Conservation (phyloP, 2,329 filamentous ascomycete species). For the Ophiosphaerella korrae region DNA sequence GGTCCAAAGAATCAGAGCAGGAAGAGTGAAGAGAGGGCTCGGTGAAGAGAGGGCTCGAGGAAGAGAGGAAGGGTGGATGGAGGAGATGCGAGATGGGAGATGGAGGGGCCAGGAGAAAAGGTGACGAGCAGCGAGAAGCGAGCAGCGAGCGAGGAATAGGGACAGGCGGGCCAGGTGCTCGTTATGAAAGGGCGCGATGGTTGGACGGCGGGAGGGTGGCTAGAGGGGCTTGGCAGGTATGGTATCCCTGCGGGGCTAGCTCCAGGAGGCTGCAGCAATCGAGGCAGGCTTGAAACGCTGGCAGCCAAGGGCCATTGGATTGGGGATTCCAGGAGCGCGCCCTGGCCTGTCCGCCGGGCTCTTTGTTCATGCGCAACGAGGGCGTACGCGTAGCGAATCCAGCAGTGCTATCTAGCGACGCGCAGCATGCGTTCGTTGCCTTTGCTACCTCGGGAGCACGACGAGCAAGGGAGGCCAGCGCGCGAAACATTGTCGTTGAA, state of each 20-base stretch:
- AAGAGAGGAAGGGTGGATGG: slow-evolving; percentile 48
- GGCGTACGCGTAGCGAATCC: too few species aligned
- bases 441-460: background rate
- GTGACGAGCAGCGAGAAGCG: slow-evolving; percentile 59
- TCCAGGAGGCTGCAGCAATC: background rate
- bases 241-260: background rate
- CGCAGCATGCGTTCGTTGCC: background rate
- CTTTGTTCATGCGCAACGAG: background rate
- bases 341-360: too few species aligned
- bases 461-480: slow-evolving; percentile 12
- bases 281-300: background rate
- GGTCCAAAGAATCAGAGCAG: slow-evolving; percentile 38
- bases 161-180: slow-evolving; percentile 23
- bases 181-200: slow-evolving; percentile 16
- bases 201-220: slow-evolving; percentile 17
- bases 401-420: too few species aligned
- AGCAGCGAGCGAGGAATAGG: slow-evolving; percentile 70
- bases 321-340: background rate
- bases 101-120: slow-evolving; percentile 39
- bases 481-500: slow-evolving; percentile 13
- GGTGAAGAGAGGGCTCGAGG: slow-evolving; percentile 30
- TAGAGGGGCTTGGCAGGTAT: background rate
- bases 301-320: background rate
- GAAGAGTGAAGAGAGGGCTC: slow-evolving; percentile 60
- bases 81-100: slow-evolving; percentile 52